These are phyloP conservation scores for Tylopilus balloui DNA, from an alignment of 768 basidiomycete species.

Conservation along the genomic window DNA sequence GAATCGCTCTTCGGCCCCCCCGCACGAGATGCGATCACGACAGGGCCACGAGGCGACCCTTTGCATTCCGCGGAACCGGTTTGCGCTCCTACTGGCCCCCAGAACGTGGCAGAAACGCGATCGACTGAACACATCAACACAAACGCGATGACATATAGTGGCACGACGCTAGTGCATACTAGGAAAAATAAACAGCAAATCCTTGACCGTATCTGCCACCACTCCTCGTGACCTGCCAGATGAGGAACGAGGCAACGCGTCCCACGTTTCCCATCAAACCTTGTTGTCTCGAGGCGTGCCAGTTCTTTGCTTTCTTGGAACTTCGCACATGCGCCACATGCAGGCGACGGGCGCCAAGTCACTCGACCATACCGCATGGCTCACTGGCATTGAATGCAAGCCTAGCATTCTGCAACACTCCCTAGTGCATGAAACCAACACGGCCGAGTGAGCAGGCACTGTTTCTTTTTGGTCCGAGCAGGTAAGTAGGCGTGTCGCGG, in stretches of 20 bases:
- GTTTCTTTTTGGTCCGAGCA: neutral
- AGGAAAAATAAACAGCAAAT: neutral
- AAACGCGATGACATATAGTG: neutral
- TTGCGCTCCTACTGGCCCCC: neutral
- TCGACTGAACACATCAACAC: neutral
- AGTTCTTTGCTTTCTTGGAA: constrained; percentile 4
- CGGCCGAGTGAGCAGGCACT: constrained; percentile 9
- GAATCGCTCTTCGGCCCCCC: neutral
- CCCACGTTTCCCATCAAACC: constrained; percentile 23
- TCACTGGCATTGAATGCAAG: constrained; percentile 19
- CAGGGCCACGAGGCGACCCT: neutral
- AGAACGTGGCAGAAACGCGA: neutral
- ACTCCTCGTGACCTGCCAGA: constrained; percentile 13
- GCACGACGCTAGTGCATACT: neutral
- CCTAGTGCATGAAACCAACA: neutral
- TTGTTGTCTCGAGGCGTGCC: constrained; percentile 27
- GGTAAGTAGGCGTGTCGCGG: neutral
- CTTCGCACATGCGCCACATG: constrained; percentile 19
- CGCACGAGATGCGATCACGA: neutral
- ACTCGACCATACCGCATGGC: neutral
- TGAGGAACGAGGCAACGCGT: constrained; percentile 2
- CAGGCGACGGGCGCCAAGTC: constrained; percentile 2
- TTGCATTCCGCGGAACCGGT: neutral
- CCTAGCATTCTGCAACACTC: neutral
- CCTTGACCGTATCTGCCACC: neutral